A percentile compares a stretch with the other conserved stretches of the same genome.
These are phyloP conservation scores for Hypoxylon crocopeplum DNA, from an alignment of 495 filamentous ascomycete genomes.

Conservation along the genomic window DNA sequence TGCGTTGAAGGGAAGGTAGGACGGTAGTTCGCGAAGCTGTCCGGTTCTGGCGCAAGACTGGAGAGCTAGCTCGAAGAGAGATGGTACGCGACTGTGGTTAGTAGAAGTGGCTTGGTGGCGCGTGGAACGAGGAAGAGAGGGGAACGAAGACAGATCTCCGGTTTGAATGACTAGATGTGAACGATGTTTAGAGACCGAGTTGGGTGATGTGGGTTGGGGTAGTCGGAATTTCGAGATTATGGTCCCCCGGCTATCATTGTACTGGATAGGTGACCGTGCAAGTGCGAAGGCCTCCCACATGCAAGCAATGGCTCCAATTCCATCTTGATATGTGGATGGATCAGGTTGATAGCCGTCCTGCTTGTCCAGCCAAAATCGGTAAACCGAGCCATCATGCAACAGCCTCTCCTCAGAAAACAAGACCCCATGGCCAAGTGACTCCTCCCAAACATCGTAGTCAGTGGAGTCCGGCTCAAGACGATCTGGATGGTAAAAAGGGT, in stretches of 20 bases:
- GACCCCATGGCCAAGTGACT: not conserved
- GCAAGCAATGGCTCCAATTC: too few species aligned
- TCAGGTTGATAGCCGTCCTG: not conserved
- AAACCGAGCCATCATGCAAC: not conserved
- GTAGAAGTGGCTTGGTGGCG: not conserved
- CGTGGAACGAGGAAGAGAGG: slow-evolving; percentile 6
- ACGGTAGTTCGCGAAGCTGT: slow-evolving; percentile 44
- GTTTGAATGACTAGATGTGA: slow-evolving; percentile 18
- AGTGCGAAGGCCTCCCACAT: not conserved
- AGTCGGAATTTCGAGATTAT: slow-evolving; percentile 38
- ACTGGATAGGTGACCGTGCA: slow-evolving; percentile 41
- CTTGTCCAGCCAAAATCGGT: slow-evolving; percentile 22
- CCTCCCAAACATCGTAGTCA: not conserved
- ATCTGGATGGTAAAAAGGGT: slow-evolving; percentile 53
- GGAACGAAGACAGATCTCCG: slow-evolving; percentile 24
- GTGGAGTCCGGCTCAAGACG: not conserved
- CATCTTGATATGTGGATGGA: too few species aligned
- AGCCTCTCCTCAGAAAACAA: not conserved
- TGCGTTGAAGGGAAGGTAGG: slow-evolving; percentile 54
- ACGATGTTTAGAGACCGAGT: not conserved
- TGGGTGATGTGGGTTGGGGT: too few species aligned
- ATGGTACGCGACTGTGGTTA: slow-evolving; percentile 47
- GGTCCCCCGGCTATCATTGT: slow-evolving; percentile 39
- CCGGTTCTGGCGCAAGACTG: slow-evolving; percentile 43
- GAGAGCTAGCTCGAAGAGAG: slow-evolving; percentile 66